Evolutionary conservation across 768 basidiomycete genomes (phyloP).

Genomic region (Tylopilus balloui): DNA sequence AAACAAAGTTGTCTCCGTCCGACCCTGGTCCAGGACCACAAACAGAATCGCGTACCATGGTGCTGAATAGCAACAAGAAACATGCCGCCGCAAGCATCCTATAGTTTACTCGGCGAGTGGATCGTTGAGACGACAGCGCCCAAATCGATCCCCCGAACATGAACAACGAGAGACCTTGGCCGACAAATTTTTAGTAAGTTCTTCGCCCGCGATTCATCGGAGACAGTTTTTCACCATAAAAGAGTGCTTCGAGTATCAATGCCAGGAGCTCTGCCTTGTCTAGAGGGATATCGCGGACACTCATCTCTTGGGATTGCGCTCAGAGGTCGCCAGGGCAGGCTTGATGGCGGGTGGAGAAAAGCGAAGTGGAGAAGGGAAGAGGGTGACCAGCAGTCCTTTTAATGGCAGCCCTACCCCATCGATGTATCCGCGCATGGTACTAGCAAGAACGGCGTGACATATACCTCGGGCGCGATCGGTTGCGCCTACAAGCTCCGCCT

Average conservation of each 20-base stretch:
- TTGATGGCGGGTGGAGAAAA: no score
- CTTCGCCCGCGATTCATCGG: not conserved
- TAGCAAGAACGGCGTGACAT: not conserved
- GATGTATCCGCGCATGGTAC: not conserved
- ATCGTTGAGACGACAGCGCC: conserved; percentile 12
- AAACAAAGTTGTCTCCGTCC: not conserved
- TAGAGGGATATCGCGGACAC: conserved; percentile 1
- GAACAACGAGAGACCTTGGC: conserved; percentile 32
- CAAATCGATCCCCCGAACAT: conserved; percentile 34
- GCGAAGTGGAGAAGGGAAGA: not conserved
- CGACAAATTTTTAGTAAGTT: not conserved
- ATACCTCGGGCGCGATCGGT: not conserved
- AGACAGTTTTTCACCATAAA: conserved; percentile 16
- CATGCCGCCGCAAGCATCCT: conserved; percentile 23
- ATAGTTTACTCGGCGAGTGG: conserved; percentile 12
- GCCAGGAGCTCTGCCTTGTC: conserved; percentile 23
- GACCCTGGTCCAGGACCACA: not conserved
- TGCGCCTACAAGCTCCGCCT: not conserved
- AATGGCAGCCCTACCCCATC: not conserved
- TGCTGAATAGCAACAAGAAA: conserved; percentile 30
- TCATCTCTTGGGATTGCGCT: conserved; percentile 2
- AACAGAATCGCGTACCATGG: conserved; percentile 17
- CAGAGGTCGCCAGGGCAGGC: not conserved
- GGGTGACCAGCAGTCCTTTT: not conserved
- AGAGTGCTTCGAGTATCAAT: conserved; percentile 12